These are phyloP conservation scores for Lomentospora prolificans DNA, from an alignment of 2,329 filamentous ascomycete species.

Conservation along the genomic window DNA sequence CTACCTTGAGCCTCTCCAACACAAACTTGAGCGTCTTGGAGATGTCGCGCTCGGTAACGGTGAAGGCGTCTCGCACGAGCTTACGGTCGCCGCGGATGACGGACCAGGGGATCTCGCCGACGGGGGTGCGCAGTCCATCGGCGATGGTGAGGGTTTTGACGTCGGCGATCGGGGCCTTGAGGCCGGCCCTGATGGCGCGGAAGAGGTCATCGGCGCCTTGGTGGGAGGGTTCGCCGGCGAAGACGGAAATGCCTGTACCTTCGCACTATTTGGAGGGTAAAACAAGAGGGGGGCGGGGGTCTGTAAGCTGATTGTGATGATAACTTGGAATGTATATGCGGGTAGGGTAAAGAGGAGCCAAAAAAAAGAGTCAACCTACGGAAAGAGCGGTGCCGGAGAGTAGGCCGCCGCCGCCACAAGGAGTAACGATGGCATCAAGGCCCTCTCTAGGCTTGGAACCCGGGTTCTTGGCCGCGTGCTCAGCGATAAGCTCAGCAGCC, in stretches of 20 bases:
- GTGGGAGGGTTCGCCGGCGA: constrained; percentile 76
- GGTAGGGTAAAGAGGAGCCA: too few species aligned
- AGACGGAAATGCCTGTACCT: constrained; percentile 64
- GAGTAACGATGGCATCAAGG: constrained; percentile 67
- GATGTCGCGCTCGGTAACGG: constrained; percentile 77
- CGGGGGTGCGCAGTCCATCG: constrained; percentile 77
- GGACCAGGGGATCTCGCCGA: constrained; percentile 66
- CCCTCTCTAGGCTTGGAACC: constrained; percentile 17
- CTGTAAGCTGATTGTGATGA: too few species aligned
- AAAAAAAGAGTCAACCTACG: too few species aligned
- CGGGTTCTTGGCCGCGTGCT: constrained; percentile 3
- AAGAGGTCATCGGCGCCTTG: constrained; percentile 77
- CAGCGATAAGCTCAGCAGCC: constrained; percentile 41
- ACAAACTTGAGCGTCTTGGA: constrained; percentile 65
- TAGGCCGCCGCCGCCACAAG: constrained; percentile 82
- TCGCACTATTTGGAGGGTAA: constrained; percentile 35
- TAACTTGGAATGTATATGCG: too few species aligned
- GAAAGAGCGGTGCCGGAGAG: constrained; percentile 68
- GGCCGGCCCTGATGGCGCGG: constrained; percentile 55
- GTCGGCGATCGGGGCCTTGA: constrained; percentile 43
- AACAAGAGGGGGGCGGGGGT: not conserved
- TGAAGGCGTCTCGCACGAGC: constrained; percentile 62
- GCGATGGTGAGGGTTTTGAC: constrained; percentile 77
- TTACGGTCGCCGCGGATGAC: constrained; percentile 57
- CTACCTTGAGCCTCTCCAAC: constrained; percentile 78